phyloP scores from a whole-genome alignment of 1,139 yeast genomes.

The Diutina pseudorugosa region DNA sequence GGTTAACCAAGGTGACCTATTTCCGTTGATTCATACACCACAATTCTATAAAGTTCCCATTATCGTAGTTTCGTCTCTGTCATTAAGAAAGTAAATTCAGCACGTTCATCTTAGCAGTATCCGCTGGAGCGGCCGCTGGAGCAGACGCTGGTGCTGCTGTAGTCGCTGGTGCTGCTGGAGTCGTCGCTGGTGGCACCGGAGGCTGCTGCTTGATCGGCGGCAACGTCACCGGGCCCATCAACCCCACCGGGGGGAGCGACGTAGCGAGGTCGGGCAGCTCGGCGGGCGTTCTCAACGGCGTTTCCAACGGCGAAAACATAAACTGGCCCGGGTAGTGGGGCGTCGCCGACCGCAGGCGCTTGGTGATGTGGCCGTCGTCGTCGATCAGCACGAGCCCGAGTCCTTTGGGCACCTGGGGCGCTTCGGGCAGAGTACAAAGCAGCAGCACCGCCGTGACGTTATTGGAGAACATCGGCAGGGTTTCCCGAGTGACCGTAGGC shows the following conservation, averaged over 20 bases:
- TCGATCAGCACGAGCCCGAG: neutral
- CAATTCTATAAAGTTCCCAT: neutral
- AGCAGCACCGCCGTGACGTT: neutral
- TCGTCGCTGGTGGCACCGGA: neutral
- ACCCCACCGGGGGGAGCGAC: neutral
- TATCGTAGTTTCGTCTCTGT: neutral
- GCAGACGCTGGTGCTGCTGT: neutral
- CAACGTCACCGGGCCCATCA: neutral
- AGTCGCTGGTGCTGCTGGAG: neutral
- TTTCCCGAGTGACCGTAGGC: neutral
- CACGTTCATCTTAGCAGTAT: neutral
- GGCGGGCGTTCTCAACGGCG: conserved; percentile 32
- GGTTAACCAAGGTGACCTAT: too few relatives aligned
- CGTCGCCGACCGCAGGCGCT: neutral
- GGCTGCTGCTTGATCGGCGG: neutral
- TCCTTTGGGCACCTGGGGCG: neutral
- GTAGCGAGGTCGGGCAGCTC: conserved; percentile 20
- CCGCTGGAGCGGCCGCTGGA: neutral
- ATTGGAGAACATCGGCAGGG: neutral
- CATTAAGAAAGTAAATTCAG: neutral
- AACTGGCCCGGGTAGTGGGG: conserved; percentile 7
- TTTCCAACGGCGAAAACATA: conserved; percentile 22
- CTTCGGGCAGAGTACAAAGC: conserved; percentile 2
- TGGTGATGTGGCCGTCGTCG: neutral
- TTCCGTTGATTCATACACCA: neutral